Evolutionary conservation across 2,329 filamentous ascomycete genomes (phyloP).

Genomic region (Catunica adiposa): DNA sequence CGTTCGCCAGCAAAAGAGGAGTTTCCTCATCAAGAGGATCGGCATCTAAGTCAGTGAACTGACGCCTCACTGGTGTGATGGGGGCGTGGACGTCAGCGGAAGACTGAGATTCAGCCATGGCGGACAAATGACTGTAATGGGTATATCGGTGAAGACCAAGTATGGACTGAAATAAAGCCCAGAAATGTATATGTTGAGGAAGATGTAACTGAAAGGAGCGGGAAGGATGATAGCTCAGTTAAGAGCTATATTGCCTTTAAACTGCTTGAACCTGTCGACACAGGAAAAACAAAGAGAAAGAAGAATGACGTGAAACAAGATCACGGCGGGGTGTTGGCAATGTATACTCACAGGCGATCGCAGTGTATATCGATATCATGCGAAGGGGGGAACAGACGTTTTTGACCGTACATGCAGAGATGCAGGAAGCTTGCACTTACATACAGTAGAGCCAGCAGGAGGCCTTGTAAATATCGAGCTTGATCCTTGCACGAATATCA

Average conservation of each 20-base stretch:
- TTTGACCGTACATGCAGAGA: not conserved
- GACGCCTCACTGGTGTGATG: conserved; percentile 4
- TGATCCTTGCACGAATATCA: too few species aligned
- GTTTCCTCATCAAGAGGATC: conserved; percentile 15
- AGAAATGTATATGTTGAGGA: too few species aligned
- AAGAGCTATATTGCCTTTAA: not conserved
- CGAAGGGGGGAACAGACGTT: not conserved
- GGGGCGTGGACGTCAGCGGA: conserved; percentile 5
- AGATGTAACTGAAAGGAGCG: too few species aligned
- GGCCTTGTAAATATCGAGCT: too few species aligned
- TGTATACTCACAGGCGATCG: not conserved
- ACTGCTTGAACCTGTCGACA: not conserved
- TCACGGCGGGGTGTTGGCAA: not conserved
- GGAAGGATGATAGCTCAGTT: too few species aligned
- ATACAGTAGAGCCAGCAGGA: too few species aligned
- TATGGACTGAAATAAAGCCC: not conserved
- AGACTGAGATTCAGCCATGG: conserved; percentile 7
- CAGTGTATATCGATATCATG: not conserved
- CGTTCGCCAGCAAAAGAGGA: conserved; percentile 14
- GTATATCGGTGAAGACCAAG: not conserved
- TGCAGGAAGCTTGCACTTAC: not conserved
- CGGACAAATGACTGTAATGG: not conserved
- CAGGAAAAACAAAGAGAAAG: not conserved
- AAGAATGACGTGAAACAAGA: not conserved
- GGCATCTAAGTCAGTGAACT: conserved; percentile 11